These are phyloP conservation scores for Uromyces viciae-fabae DNA, from an alignment of 1,284 basidiomycete species.

Conservation along the genomic window DNA sequence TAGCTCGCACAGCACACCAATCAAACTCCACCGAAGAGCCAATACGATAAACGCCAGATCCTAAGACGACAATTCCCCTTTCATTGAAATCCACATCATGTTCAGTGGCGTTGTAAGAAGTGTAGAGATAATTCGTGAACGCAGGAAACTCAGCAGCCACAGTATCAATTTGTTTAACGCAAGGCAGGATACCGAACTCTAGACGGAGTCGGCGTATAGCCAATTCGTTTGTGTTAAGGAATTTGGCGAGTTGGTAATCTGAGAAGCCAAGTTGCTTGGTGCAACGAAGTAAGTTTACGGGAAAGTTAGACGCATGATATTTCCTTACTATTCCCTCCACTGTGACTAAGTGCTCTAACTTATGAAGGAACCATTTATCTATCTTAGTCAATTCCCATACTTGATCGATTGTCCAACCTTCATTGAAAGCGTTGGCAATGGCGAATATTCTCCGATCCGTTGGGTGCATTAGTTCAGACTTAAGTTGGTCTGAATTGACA, in stretches of 20 bases:
- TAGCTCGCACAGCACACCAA: constrained; percentile 97
- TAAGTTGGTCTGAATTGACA: constrained; percentile 63
- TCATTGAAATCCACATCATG: constrained; percentile 87
- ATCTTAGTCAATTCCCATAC: constrained; percentile 96
- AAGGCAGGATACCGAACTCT: constrained; percentile 77
- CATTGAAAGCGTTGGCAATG: constrained; percentile 79
- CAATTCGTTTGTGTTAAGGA: constrained; percentile 78
- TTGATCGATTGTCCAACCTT: constrained; percentile 89
- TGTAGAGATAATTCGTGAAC: constrained; percentile 98
- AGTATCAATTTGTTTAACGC: constrained; percentile 98
- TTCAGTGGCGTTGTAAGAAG: constrained; percentile 89
- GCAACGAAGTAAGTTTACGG: constrained; percentile 67
- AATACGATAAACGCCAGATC: constrained; percentile 97
- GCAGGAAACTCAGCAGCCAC: constrained; percentile 98
- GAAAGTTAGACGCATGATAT: constrained; percentile 68
- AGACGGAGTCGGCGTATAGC: constrained; percentile 80
- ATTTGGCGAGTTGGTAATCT: constrained; percentile 78
- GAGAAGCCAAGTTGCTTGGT: constrained; percentile 96
- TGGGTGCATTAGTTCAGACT: constrained; percentile 79
- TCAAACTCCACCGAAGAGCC: constrained; percentile 99
- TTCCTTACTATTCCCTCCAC: constrained; percentile 67
- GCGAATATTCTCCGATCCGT: constrained; percentile 90
- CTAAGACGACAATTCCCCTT: constrained; percentile 91
- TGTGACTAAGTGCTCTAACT: constrained; percentile 73
- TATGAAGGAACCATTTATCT: constrained; percentile 95